Evolutionary conservation across 2,329 filamentous ascomycete species (phyloP).

Genomic region (Xylariaceae sp.): DNA sequence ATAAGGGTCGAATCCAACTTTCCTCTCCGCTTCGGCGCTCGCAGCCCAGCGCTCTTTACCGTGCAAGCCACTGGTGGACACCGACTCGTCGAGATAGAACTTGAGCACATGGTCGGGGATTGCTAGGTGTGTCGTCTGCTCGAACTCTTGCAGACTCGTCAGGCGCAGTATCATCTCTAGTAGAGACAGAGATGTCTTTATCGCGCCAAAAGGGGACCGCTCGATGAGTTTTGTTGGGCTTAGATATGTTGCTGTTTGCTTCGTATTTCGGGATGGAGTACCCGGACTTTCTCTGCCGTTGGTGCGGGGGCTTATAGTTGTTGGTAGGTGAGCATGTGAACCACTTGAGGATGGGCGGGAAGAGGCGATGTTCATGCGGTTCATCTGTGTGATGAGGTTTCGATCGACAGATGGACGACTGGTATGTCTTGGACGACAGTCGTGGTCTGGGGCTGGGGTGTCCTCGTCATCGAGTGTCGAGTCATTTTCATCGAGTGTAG

Average conservation of each 20-base stretch:
- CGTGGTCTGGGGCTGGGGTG: background rate
- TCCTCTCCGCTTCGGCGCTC: slow-evolving; percentile 54
- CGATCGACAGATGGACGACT: slow-evolving; percentile 35
- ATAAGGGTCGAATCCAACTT: slow-evolving; percentile 64
- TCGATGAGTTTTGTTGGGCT: slow-evolving; percentile 43
- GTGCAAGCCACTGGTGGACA: slow-evolving; percentile 58
- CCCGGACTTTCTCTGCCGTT: background rate
- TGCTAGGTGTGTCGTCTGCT: slow-evolving; percentile 86
- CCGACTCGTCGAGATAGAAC: slow-evolving; percentile 76
- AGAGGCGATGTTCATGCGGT: slow-evolving; percentile 53
- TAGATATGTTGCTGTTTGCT: background rate
- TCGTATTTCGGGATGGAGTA: background rate
- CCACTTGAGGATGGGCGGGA: slow-evolving; percentile 34
- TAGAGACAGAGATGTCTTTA: slow-evolving; percentile 70
- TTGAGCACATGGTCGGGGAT: slow-evolving; percentile 89
- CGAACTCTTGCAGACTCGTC: slow-evolving; percentile 87
- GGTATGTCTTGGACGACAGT: slow-evolving; percentile 23
- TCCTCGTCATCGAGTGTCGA: slow-evolving; percentile 19
- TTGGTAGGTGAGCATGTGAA: slow-evolving; percentile 19
- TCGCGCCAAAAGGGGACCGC: slow-evolving; percentile 58
- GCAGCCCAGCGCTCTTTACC: slow-evolving; percentile 54
- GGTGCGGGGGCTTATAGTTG: background rate
- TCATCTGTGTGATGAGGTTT: slow-evolving; percentile 42
- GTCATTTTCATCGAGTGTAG: slow-evolving; percentile 26
- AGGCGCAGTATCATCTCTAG: slow-evolving; percentile 89